A percentile compares a stretch with the other conserved stretches of the same genome.
phyloP scores from a whole-genome alignment of 2,329 filamentous ascomycete genomes.

The Penicillium sp. region DNA sequence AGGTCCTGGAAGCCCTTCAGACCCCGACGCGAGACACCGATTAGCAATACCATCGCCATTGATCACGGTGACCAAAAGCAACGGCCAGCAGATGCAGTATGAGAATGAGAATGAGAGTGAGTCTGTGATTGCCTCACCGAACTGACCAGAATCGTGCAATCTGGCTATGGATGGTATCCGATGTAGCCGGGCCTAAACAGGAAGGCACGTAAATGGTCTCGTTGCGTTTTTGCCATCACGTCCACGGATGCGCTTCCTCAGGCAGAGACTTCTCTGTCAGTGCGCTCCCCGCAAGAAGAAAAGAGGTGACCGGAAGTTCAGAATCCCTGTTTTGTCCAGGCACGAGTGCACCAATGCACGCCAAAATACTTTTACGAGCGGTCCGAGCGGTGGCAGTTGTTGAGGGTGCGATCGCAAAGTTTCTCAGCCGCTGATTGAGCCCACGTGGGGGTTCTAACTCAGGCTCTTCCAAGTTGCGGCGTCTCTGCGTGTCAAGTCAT shows the following conservation, averaged over 20 bases:
- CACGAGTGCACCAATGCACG: not conserved
- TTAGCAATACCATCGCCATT: not conserved
- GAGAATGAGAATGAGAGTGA: not conserved
- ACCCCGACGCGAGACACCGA: not conserved
- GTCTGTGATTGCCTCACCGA: not conserved
- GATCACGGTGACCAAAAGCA: not conserved
- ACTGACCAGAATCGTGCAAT: not conserved
- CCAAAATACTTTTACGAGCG: not conserved
- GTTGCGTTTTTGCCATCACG: not conserved
- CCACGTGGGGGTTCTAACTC: not conserved
- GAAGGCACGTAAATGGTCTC: not conserved
- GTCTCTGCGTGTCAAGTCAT: too few species aligned
- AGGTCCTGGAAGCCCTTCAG: not conserved
- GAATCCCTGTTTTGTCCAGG: not conserved
- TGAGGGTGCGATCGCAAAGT: not conserved
- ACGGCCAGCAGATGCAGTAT: not conserved
- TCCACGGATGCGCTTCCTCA: not conserved
- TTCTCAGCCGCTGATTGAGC: not conserved
- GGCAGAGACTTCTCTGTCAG: not conserved
- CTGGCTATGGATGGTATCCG: not conserved
- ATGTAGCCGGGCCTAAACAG: not conserved
- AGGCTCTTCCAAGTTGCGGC: not conserved
- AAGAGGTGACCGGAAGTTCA: not conserved
- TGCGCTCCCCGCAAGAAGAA: not conserved
- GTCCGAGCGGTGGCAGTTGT: not conserved